Conservation (phyloP, 2,329 filamentous ascomycete species). For the Fusarium armeniacum region DNA sequence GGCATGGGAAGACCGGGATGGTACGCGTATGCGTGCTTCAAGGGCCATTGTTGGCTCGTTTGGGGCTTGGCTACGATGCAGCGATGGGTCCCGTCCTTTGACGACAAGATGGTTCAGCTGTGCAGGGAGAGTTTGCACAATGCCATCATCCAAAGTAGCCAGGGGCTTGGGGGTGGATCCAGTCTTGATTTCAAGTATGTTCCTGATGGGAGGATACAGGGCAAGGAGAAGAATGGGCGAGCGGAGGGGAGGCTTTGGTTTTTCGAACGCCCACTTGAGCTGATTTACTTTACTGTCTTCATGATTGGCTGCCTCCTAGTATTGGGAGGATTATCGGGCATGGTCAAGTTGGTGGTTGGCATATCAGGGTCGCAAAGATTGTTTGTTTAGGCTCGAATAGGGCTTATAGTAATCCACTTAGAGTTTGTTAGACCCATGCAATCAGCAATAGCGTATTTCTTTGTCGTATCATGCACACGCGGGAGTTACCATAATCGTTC, state of each 20-base stretch:
- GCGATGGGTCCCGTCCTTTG: slow-evolving; percentile 43
- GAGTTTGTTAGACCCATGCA: slow-evolving; percentile 2
- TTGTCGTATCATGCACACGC: not conserved
- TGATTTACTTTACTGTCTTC: slow-evolving; percentile 47
- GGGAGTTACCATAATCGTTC: not conserved
- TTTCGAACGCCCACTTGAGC: slow-evolving; percentile 46
- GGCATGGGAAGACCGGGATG: slow-evolving; percentile 52
- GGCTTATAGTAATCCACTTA: not conserved
- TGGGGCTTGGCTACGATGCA: slow-evolving; percentile 48
- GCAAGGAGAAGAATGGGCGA: slow-evolving; percentile 44
- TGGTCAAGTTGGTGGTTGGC: slow-evolving; percentile 7
- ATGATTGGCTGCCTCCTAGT: slow-evolving; percentile 27
- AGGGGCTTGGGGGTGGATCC: slow-evolving; percentile 48
- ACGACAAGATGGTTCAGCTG: slow-evolving; percentile 46
- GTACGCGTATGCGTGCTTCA: slow-evolving; percentile 51
- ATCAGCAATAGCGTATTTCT: not conserved
- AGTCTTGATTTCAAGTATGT: slow-evolving; percentile 55
- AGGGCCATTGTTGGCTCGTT: slow-evolving; percentile 53
- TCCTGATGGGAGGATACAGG: slow-evolving; percentile 42
- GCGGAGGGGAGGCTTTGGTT: slow-evolving; percentile 24
- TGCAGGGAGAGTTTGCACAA: slow-evolving; percentile 48
- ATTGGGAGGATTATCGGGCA: slow-evolving; percentile 5
- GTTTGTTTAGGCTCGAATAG: not conserved
- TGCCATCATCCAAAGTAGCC: slow-evolving; percentile 49
- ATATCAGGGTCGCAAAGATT: not conserved